Base-by-base conservation (phyloP, 768 basidiomycete species). In the Rhodotorula graminis region DNA sequence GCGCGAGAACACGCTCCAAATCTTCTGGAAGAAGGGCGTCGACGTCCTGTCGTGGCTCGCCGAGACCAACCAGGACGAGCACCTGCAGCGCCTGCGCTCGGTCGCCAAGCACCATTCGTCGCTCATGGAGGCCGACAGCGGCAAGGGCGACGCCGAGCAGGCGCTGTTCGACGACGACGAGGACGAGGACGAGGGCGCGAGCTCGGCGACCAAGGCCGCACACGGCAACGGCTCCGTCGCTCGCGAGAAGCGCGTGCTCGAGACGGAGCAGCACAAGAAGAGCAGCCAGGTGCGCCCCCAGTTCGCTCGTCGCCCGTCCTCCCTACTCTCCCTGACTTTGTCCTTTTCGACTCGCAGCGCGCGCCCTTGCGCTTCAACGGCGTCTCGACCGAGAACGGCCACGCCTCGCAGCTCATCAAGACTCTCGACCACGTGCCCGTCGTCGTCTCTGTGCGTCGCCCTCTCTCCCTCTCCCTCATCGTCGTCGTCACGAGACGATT, bases 21-120 rank as follows among this genome's bases (percentile, higher is more conserved):
- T 98, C 72, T 97, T 97, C 81, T 98, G 95, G 95, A 95, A 94
- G 42, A 85, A 87, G 78, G 77, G 74, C 25, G 79, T 89, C 71
- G 94, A 98, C 79, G 95, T 98, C 71, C 91, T 98, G 74, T 89
- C 86, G 59, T 99, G 90, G 90, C 85, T 99, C 60, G 92, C 93
- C 31, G 93, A 93, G 82, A 91, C 92, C 80, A 92, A 91, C 77
- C 93, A 97, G 77, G 95, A 99, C 79, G 92, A 93, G 78, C 93
- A 97, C 79, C 83, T 99, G 74, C 90, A 90, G 84, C 93, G 93
- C 82, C 90, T 99, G 76, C 92, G 93, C 79, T 88, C 91, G 81
- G 91, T 90, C 75, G 92, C 91, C 0, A 93, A 94, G 80, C 90
- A 91, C 73, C 91, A 93, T 76, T 90, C 91, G 12, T 80, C 89